phyloP scores from a whole-genome alignment of 371 early-diverging fungal species.

The Nematocida major region DNA sequence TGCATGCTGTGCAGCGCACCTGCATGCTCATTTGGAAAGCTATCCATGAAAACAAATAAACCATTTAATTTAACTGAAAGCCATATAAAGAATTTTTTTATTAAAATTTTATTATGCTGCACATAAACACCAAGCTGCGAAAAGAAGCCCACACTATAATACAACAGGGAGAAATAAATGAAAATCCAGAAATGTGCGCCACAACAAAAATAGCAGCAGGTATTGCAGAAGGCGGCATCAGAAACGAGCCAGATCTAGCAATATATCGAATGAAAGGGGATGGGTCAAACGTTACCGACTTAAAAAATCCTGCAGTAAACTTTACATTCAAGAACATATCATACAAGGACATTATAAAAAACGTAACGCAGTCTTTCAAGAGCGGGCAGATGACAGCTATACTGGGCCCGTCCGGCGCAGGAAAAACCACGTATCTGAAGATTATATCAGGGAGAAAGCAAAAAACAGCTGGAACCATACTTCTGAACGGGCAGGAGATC shows the following conservation, averaged over 20 bases:
- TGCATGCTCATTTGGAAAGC: neutral
- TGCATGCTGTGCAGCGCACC: neutral
- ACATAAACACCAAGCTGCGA: neutral
- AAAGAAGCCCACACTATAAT: neutral
- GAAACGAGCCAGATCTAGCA: neutral
- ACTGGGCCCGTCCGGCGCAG: slow-evolving; percentile 68
- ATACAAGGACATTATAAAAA: slow-evolving; percentile 27
- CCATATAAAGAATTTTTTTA: neutral
- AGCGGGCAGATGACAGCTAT: slow-evolving; percentile 67
- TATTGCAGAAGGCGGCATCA: neutral
- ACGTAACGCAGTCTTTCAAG: slow-evolving; percentile 21
- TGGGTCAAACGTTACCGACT: neutral
- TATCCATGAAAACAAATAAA: slow-evolving; percentile 8
- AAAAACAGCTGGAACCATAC: slow-evolving; percentile 70
- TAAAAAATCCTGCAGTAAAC: neutral
- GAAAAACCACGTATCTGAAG: slow-evolving; percentile 78
- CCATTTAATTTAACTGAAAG: slow-evolving; percentile 3
- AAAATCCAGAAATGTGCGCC: neutral
- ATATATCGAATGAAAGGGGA: no score
- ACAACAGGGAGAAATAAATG: neutral
- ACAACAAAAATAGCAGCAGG: neutral
- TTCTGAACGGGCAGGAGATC: slow-evolving; percentile 71
- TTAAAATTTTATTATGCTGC: slow-evolving; percentile 21
- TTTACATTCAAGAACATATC: slow-evolving; percentile 35
- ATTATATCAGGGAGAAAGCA: slow-evolving; percentile 74